Evolutionary conservation across 495 filamentous ascomycete species (phyloP).

Genomic region (Aspergillus ostianus): DNA sequence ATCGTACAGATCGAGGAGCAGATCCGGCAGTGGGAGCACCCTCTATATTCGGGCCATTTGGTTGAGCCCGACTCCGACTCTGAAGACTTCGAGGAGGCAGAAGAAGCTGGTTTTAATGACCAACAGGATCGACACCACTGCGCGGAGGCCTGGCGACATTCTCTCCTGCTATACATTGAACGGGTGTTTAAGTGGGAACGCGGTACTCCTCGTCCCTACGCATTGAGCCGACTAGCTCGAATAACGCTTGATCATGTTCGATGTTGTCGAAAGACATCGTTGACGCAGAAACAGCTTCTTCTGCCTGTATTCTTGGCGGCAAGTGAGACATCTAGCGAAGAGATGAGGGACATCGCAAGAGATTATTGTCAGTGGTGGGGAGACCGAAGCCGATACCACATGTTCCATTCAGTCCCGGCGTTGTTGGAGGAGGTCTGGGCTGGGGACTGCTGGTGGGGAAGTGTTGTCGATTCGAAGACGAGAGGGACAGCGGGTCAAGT

Average conservation of each 20-base stretch:
- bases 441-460: slow-evolving; percentile 13
- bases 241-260: slow-evolving; percentile 24
- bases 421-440: slow-evolving; percentile 20
- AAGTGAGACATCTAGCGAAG: slow-evolving; percentile 23
- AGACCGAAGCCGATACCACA: slow-evolving; percentile 21
- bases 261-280: slow-evolving; percentile 23
- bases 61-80: background rate
- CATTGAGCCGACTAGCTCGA: slow-evolving; percentile 5
- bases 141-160: slow-evolving; percentile 30
- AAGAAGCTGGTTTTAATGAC: slow-evolving; percentile 21
- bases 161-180: slow-evolving; percentile 29
- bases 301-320: slow-evolving; percentile 30
- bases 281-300: slow-evolving; percentile 25
- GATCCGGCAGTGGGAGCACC: slow-evolving; percentile 15
- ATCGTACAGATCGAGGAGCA: slow-evolving; percentile 19
- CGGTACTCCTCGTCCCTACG: background rate
- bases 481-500: background rate
- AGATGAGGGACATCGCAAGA: slow-evolving; percentile 17
- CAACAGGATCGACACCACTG: slow-evolving; percentile 28
- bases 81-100: background rate
- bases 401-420: slow-evolving; percentile 21
- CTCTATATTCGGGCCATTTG: background rate
- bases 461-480: slow-evolving; percentile 17
- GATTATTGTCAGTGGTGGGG: slow-evolving; percentile 25
- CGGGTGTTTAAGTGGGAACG: slow-evolving; percentile 24